A percentile compares a stretch with the other conserved stretches of the same genome.
Conservation (phyloP, 306 rosid genomes). For the Boehmeria nivea region DNA sequence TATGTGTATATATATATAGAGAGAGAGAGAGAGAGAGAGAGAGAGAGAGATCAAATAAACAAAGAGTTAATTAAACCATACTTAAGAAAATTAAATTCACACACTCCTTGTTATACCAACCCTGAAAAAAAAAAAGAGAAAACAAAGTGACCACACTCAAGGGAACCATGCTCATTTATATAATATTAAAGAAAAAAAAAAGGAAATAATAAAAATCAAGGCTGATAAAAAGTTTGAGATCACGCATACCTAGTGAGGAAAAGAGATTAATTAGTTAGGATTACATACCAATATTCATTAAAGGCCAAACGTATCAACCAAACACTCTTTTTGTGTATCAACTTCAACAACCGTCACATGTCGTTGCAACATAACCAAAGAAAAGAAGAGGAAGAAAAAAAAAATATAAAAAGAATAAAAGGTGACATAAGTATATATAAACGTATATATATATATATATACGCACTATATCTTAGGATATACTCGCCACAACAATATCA, state of each 20-base stretch:
- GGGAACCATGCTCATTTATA: not conserved
- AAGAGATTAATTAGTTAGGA: not conserved
- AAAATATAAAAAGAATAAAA: not conserved
- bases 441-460: too few relatives aligned
- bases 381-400: not conserved
- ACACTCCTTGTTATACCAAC: too few relatives aligned
- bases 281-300: constrained; percentile 8
- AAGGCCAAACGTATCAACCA: constrained; percentile 2
- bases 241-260: constrained; percentile 14
- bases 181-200: not conserved
- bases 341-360: constrained; percentile 23
- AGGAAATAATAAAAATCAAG: not conserved
- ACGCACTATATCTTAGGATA: too few relatives aligned
- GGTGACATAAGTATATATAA: too few relatives aligned
- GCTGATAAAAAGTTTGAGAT: constrained; percentile 1
- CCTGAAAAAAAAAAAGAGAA: not conserved
- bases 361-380: not conserved
- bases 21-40: too few relatives aligned
- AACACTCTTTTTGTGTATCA: constrained; percentile 3
- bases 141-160: not conserved
- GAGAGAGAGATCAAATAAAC: not conserved
- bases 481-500: too few relatives aligned
- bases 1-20: not conserved
- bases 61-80: not conserved
- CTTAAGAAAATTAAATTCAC: too few relatives aligned